These are phyloP conservation scores for Trichosporon coremiiforme DNA, from an alignment of 1,284 basidiomycete species.

Conservation along the genomic window DNA sequence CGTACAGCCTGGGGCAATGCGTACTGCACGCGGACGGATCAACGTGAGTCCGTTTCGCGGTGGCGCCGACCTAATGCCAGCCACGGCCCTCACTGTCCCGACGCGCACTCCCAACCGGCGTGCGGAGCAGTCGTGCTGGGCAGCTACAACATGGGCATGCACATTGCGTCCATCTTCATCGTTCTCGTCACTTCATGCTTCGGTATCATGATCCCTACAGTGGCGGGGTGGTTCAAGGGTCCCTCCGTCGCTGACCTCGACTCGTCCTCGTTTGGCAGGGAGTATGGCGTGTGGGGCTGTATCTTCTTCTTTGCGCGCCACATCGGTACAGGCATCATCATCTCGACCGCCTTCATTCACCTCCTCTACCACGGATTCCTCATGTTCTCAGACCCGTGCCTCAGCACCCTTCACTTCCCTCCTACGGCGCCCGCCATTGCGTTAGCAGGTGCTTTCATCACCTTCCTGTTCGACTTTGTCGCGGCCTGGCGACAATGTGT, in stretches of 20 bases:
- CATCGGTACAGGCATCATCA: constrained; percentile 57
- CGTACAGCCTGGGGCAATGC: background rate
- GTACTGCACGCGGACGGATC: constrained; percentile 14
- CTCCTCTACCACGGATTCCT: constrained; percentile 57
- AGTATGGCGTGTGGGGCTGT: constrained; percentile 38
- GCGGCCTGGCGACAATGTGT: constrained; percentile 25
- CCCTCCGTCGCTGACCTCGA: constrained; percentile 27
- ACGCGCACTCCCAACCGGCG: constrained; percentile 36
- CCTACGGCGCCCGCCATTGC: constrained; percentile 56
- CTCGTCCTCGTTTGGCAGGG: constrained; percentile 34
- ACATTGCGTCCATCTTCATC: constrained; percentile 58
- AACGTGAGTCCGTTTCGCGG: background rate
- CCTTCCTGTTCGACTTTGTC: constrained; percentile 54
- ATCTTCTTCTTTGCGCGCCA: constrained; percentile 55
- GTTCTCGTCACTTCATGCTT: constrained; percentile 53
- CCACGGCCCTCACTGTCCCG: constrained; percentile 54
- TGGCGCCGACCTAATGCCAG: constrained; percentile 25
- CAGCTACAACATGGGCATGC: constrained; percentile 55
- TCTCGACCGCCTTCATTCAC: constrained; percentile 58
- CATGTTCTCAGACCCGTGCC: constrained; percentile 55
- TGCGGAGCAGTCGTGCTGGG: constrained; percentile 45
- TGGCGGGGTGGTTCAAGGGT: constrained; percentile 36
- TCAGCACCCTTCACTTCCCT: constrained; percentile 57
- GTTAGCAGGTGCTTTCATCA: constrained; percentile 47
- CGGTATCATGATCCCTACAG: constrained; percentile 49